These are phyloP conservation scores for Prinsepia uniflora DNA, from an alignment of 306 rosid genomes.

Conservation along the genomic window DNA sequence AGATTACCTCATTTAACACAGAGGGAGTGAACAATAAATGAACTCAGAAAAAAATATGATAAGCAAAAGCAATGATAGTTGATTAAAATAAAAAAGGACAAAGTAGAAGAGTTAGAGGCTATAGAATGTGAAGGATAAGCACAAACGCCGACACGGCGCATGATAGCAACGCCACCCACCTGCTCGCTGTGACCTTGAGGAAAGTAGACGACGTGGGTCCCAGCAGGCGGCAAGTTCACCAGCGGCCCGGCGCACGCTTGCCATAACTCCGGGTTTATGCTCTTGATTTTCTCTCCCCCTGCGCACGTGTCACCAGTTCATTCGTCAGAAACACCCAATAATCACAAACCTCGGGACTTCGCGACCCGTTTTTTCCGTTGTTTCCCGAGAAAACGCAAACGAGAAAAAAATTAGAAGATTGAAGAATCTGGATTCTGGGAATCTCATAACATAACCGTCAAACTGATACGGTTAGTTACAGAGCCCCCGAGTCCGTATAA, in stretches of 20 bases:
- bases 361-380: constrained; percentile 3
- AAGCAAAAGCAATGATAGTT: not conserved
- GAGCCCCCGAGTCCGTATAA: constrained; percentile 16
- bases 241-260: constrained; percentile 98
- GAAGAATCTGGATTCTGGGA: constrained; percentile 20
- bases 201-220: constrained; percentile 83
- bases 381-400: constrained; percentile 18
- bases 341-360: not conserved
- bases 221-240: constrained; percentile 76
- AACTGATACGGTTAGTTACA: not conserved
- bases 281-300: constrained; percentile 49
- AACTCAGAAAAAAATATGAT: not conserved
- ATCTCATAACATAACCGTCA: constrained; percentile 14
- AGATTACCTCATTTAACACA: not conserved
- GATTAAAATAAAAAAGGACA: not conserved
- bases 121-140: not conserved
- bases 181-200: constrained; percentile 98
- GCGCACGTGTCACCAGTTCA: constrained; percentile 27
- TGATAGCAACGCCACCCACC: constrained; percentile 27
- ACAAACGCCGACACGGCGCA: not conserved
- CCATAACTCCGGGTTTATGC: constrained; percentile 83
- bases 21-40: not conserved
- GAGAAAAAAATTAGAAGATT: not conserved
- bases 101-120: not conserved
- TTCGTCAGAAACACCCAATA: not conserved